These are phyloP conservation scores for Ormosia semicastrata DNA, from an alignment of 306 rosid species.

Conservation along the genomic window DNA sequence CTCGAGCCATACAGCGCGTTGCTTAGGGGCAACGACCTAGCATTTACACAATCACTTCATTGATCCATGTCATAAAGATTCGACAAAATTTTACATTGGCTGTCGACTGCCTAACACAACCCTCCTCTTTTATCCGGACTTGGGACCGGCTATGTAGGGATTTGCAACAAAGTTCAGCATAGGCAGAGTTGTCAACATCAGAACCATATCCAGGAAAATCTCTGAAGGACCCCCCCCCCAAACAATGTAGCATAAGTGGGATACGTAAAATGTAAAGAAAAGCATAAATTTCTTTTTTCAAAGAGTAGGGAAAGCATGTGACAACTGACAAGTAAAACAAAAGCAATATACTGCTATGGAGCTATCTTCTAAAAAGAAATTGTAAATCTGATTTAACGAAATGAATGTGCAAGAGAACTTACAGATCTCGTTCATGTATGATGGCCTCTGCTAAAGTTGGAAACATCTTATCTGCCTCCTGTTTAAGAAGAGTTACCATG, in stretches of 20 bases:
- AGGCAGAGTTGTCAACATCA: background rate
- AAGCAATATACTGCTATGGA: too few relatives aligned
- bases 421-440: slow-evolving; percentile 67
- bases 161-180: too few relatives aligned
- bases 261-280: background rate
- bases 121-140: too few relatives aligned
- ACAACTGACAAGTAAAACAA: background rate
- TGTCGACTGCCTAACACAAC: too few relatives aligned
- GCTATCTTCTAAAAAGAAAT: background rate
- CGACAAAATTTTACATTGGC: too few relatives aligned
- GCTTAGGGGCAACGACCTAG: too few relatives aligned
- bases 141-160: too few relatives aligned
- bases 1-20: too few relatives aligned
- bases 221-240: background rate
- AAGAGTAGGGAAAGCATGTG: background rate
- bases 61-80: too few relatives aligned
- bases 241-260: background rate
- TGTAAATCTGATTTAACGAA: background rate
- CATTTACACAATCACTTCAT: too few relatives aligned
- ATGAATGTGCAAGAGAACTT: slow-evolving; percentile 22
- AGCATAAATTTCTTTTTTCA: background rate
- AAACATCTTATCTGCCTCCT: slow-evolving; percentile 53
- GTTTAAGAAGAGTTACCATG: slow-evolving; percentile 47
- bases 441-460: slow-evolving; percentile 66
- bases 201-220: background rate